phyloP scores from a whole-genome alignment of 805 yeast genomes.

The Lipomyces mesembrius region DNA sequence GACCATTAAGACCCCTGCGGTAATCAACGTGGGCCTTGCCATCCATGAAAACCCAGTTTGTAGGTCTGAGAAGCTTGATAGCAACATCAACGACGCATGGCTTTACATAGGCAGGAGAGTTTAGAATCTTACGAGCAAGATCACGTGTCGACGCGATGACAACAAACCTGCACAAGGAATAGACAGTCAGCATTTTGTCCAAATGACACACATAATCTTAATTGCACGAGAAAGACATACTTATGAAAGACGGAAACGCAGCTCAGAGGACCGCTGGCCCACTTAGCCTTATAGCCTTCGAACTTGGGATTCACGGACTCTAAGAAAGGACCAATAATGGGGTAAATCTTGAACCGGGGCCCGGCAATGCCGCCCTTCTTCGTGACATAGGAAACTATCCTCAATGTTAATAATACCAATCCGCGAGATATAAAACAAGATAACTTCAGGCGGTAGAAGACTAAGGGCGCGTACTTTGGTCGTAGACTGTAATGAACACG shows the following conservation, averaged over 20 bases:
- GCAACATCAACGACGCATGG: constrained; percentile 99
- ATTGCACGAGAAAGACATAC: constrained; percentile 30
- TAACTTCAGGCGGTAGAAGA: not conserved
- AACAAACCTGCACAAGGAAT: constrained; percentile 57
- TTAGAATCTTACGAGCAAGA: constrained; percentile 82
- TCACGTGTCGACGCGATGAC: constrained; percentile 90
- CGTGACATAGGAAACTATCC: constrained; percentile 73
- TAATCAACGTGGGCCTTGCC: constrained; percentile 96
- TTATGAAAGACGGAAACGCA: constrained; percentile 98
- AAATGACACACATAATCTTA: not conserved
- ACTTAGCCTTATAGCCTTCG: constrained; percentile 87
- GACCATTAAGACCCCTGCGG: constrained; percentile 85
- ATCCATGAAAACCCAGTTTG: constrained; percentile 97
- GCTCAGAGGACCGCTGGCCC: constrained; percentile 92
- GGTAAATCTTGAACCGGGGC: constrained; percentile 86
- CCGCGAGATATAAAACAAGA: not conserved
- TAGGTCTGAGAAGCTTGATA: constrained; percentile 86
- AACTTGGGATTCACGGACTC: constrained; percentile 95
- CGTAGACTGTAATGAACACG: constrained; percentile 18
- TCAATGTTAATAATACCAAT: constrained; percentile 44
- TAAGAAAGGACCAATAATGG: constrained; percentile 93
- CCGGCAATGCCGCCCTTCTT: constrained; percentile 91
- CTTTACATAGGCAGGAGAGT: constrained; percentile 84
- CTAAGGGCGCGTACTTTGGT: constrained; percentile 31
- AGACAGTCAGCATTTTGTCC: not conserved